Evolutionary conservation across 768 basidiomycete genomes (phyloP), one percentile per base, ranked within the genome.

Genomic region (Suillus tomentosus): DNA sequence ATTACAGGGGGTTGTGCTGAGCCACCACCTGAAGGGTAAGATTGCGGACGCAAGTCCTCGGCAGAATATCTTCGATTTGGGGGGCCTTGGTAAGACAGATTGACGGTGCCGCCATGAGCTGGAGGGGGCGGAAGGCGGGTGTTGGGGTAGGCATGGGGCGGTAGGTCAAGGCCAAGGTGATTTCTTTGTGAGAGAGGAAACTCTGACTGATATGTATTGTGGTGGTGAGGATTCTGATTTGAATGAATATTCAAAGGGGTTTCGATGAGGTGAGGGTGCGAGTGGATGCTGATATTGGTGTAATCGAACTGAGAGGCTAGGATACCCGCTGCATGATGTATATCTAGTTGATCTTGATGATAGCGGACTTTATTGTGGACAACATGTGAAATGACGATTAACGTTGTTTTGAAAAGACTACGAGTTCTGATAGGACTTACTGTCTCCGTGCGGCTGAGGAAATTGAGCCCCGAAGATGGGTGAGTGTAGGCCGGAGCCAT

Each of bases 401-500:
- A 66, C 73, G 67, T 68, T 67, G 71, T 70, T 76, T 57, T 10
- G 76, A 73, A 80, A 79, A 72, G 80, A 78, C 70, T 79, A 78
- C 78, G 86, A 83, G 78, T 75, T 54, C 78, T 81, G 79, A 62
- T 67, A 74, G 72, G 76, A 79, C 82, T 80, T 75, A 80, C 78
- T 82, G 82, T 83, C 81, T 66, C 79, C 77, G 78, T 80, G 79
- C 62, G 78, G 74, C 66, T 80, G 74, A 74, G 80, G 78, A 68
- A 79, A 82, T 34, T 79, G 78, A 57, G 82, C 73, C 62, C 79
- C 80, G 76, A 88, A 88, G 60, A 86, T 82, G 68, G 91, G 90
- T 3, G 90, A 91, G 70, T 90, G 88, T 27, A 91, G 77, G 65
- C 87, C 89, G 60, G 90, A 91, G 72, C 87, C 85, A 71, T 90